phyloP scores from a whole-genome alignment of 1,284 basidiomycete genomes.

The Ceratobasidium sp. region DNA sequence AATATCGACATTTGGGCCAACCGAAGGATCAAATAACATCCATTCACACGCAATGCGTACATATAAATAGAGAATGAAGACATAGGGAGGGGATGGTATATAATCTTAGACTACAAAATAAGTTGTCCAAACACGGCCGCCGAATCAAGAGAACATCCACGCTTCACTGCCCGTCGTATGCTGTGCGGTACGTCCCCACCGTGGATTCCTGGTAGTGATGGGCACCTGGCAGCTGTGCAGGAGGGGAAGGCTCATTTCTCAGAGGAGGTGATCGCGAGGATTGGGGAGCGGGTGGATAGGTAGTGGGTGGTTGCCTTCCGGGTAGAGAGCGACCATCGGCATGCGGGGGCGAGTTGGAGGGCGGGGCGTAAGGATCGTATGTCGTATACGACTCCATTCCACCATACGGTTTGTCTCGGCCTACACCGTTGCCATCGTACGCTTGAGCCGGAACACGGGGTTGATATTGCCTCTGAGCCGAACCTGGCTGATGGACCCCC shows the following conservation, averaged over 20 bases:
- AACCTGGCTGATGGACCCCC: neutral
- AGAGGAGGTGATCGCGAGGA: too few species aligned
- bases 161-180: constrained; percentile 4
- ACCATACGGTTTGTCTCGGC: neutral
- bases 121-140: too few species aligned
- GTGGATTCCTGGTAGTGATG: constrained; percentile 25
- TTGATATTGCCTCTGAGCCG: neutral
- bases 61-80: too few species aligned
- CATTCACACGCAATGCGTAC: too few species aligned
- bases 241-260: too few species aligned
- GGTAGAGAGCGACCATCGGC: neutral
- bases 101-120: too few species aligned
- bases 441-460: neutral
- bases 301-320: neutral
- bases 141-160: too few species aligned
- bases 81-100: too few species aligned
- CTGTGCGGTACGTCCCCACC: constrained; percentile 15
- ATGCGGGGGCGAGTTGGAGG: neutral
- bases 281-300: neutral
- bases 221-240: too few species aligned
- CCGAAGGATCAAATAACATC: too few species aligned
- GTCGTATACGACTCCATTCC: constrained; percentile 13
- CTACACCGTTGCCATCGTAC: constrained; percentile 1
- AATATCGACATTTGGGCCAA: too few species aligned
- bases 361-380: constrained; percentile 9